A percentile compares a stretch with the other conserved stretches of the same genome.
phyloP scores from a whole-genome alignment of 2,329 filamentous ascomycete genomes.

The Fusarium nisikadoi region DNA sequence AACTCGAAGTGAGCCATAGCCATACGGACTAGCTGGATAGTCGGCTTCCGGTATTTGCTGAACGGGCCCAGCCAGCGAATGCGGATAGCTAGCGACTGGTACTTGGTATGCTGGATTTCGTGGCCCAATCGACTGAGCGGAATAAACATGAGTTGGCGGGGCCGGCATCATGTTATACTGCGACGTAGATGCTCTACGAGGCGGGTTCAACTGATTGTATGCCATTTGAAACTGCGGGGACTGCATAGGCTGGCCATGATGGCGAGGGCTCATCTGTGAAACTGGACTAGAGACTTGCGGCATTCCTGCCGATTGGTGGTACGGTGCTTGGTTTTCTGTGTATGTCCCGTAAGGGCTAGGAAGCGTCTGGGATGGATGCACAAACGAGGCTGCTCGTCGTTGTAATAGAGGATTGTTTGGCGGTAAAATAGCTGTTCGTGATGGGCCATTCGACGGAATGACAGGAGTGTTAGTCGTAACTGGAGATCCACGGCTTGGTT shows the following conservation, averaged over 20 bases:
- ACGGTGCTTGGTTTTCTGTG: neutral
- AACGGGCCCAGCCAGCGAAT: neutral
- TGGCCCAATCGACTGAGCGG: neutral
- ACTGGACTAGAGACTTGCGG: slow-evolving; percentile 3
- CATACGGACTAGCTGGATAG: slow-evolving; percentile 55
- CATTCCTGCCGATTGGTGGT: slow-evolving; percentile 10
- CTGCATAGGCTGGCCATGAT: slow-evolving; percentile 10
- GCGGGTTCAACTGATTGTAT: slow-evolving; percentile 1
- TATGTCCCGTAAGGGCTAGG: slow-evolving; percentile 1
- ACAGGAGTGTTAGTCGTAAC: neutral
- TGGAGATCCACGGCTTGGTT: slow-evolving; percentile 11
- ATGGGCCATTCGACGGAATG: slow-evolving; percentile 8
- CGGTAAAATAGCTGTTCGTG: slow-evolving; percentile 7
- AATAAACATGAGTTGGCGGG: slow-evolving; percentile 4
- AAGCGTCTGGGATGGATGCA: slow-evolving; percentile 23
- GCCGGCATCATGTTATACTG: neutral
- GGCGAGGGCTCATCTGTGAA: neutral
- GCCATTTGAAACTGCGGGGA: slow-evolving; percentile 14
- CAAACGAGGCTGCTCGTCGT: slow-evolving; percentile 25
- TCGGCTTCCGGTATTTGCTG: slow-evolving; percentile 46
- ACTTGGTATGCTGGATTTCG: slow-evolving; percentile 2
- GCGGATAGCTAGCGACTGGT: neutral
- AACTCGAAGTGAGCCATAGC: slow-evolving; percentile 54
- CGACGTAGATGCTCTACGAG: slow-evolving; percentile 1
- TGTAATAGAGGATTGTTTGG: slow-evolving; percentile 9